Evolutionary conservation across 495 filamentous ascomycete genomes (phyloP).

Genomic region (Elaphomyces granulatus): DNA sequence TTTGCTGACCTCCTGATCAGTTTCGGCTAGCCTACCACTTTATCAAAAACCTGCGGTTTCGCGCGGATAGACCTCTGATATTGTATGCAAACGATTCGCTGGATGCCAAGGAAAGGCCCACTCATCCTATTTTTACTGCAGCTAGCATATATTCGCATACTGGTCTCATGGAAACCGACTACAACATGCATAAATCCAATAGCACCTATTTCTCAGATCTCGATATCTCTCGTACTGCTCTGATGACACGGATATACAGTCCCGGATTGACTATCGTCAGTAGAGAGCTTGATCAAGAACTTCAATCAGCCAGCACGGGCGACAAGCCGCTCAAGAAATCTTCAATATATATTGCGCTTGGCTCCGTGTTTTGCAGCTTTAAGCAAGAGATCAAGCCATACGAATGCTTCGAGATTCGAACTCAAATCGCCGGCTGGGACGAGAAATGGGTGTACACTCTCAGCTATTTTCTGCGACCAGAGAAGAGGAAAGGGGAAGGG

Average conservation of each 20-base stretch:
- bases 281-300: constrained; percentile 30
- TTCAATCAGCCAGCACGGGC: constrained; percentile 18
- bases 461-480: constrained; percentile 50
- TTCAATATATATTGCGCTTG: constrained; percentile 43
- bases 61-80: constrained; percentile 22
- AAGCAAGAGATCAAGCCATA: constrained; percentile 54
- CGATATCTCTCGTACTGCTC: constrained; percentile 51
- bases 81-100: constrained; percentile 19
- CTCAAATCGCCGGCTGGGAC: constrained; percentile 57
- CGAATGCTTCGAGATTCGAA: constrained; percentile 52
- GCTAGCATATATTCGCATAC: constrained; percentile 38
- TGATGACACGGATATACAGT: constrained; percentile 43
- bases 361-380: constrained; percentile 51
- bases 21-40: constrained; percentile 37
- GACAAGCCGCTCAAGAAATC: constrained; percentile 26
- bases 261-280: constrained; percentile 39
- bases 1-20: constrained; percentile 11
- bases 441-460: constrained; percentile 72
- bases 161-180: constrained; percentile 44
- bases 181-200: constrained; percentile 61
- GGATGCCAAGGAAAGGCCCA: constrained; percentile 20
- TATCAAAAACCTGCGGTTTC: constrained; percentile 36
- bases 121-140: constrained; percentile 42
- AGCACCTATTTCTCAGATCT: constrained; percentile 64
- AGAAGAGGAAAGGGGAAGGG: constrained; percentile 25